Percentiles rank a stretch among this genome's conserved stretches.
These are phyloP conservation scores for Leccinum pallidistipes DNA, from an alignment of 1,284 basidiomycete species.

Conservation along the genomic window DNA sequence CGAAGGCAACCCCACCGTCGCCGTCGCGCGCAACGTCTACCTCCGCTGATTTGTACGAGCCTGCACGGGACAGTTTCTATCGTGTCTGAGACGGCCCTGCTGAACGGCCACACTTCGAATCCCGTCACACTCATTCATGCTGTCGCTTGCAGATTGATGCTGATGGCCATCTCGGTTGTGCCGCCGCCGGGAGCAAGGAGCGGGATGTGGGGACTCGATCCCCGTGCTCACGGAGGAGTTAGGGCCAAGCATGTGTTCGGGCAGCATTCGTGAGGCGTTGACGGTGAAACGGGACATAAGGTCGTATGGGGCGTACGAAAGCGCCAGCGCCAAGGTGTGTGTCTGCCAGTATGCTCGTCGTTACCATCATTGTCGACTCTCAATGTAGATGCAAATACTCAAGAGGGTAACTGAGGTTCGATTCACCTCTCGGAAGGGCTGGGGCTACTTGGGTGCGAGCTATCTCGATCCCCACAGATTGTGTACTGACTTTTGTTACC, in stretches of 20 bases:
- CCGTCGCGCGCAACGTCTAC: slow-evolving; percentile 94
- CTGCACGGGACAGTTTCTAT: no score
- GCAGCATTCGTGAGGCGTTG: not conserved
- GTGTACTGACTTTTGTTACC: slow-evolving; percentile 1
- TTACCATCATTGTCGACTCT: not conserved
- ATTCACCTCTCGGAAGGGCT: slow-evolving; percentile 58
- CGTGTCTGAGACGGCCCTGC: no score
- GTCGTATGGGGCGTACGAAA: not conserved
- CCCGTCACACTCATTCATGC: no score
- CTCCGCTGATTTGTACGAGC: slow-evolving; percentile 44
- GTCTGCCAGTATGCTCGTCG: not conserved
- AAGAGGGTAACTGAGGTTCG: not conserved
- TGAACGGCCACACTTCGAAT: no score
- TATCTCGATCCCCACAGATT: not conserved
- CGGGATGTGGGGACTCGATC: no score
- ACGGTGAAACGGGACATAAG: not conserved
- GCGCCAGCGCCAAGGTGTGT: not conserved
- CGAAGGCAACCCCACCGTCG: slow-evolving; percentile 96
- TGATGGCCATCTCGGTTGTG: no score
- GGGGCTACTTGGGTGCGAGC: slow-evolving; percentile 76
- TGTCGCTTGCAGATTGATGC: no score
- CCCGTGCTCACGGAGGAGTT: no score
- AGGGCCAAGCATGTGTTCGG: not conserved
- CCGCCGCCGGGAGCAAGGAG: no score
- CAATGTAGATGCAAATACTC: not conserved